Conservation (phyloP, 2,329 filamentous ascomycete genomes). For the Fusarium redolens region DNA sequence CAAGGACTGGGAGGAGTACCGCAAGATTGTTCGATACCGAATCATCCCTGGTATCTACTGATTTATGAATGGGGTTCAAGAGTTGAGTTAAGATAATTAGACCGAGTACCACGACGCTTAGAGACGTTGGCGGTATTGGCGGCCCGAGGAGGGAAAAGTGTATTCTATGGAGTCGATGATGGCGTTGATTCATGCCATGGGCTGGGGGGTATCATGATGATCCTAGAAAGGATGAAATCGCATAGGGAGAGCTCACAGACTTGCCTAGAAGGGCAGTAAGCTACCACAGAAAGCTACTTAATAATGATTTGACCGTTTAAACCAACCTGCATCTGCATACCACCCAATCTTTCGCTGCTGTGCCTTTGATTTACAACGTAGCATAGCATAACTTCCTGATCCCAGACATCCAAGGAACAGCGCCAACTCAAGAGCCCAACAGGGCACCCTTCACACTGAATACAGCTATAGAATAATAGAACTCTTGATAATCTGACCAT, state of each 20-base stretch:
- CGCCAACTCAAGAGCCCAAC: background rate
- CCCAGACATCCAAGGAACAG: background rate
- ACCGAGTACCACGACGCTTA: background rate
- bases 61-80: conserved; percentile 1
- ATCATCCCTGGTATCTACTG: conserved; percentile 90
- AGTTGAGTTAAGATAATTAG: background rate
- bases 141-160: background rate
- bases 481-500: conserved; percentile 22
- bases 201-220: background rate
- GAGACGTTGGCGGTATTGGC: background rate
- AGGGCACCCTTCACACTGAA: background rate
- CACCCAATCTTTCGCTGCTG: conserved; percentile 6
- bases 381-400: background rate
- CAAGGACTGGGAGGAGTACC: conserved; percentile 91
- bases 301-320: conserved; percentile 20
- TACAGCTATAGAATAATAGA: background rate
- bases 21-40: conserved; percentile 80
- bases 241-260: conserved; percentile 6
- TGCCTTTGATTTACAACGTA: conserved; percentile 2
- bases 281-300: conserved; percentile 8
- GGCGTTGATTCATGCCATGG: background rate
- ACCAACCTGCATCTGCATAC: conserved; percentile 17
- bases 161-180: conserved; percentile 18
- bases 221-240: background rate
- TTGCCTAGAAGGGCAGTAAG: conserved; percentile 28